phyloP scores from a whole-genome alignment of 2,329 filamentous ascomycete genomes.

The Coniochaeta prunicola region DNA sequence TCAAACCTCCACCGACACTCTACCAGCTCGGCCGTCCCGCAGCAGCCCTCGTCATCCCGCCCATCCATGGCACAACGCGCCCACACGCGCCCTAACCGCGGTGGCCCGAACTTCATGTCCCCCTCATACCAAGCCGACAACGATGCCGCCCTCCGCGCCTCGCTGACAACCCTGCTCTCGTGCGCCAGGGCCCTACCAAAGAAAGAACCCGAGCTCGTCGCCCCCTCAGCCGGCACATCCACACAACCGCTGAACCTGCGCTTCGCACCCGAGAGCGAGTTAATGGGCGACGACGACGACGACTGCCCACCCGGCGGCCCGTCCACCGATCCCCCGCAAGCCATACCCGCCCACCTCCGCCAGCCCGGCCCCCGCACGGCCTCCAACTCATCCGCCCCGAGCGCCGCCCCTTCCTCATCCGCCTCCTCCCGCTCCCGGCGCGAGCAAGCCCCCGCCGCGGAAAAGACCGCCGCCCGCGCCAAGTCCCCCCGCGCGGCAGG shows the following conservation, averaged over 20 bases:
- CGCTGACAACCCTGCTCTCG: slow-evolving; percentile 91
- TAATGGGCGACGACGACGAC: slow-evolving; percentile 33
- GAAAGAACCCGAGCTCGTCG: slow-evolving; percentile 34
- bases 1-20: slow-evolving; percentile 43
- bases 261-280: slow-evolving; percentile 53
- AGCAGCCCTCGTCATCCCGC: slow-evolving; percentile 42
- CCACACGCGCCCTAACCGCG: slow-evolving; percentile 37
- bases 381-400: slow-evolving; percentile 22
- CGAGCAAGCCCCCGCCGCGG: slow-evolving; percentile 18
- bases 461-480: slow-evolving; percentile 9
- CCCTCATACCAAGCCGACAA: slow-evolving; percentile 78
- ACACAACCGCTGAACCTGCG: slow-evolving; percentile 49
- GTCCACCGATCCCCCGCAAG: slow-evolving; percentile 13
- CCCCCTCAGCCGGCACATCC: slow-evolving; percentile 21
- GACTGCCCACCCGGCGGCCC: slow-evolving; percentile 7
- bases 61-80: slow-evolving; percentile 41
- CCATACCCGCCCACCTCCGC: slow-evolving; percentile 7
- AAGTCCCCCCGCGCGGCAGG: slow-evolving; percentile 32
- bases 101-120: slow-evolving; percentile 55
- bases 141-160: slow-evolving; percentile 85
- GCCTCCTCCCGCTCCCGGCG: slow-evolving; percentile 10
- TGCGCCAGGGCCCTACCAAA: slow-evolving; percentile 84
- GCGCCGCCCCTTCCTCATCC: slow-evolving; percentile 16
- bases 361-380: slow-evolving; percentile 14
- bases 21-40: slow-evolving; percentile 38